Evolutionary conservation across 192 early-diverging fungal genomes (phyloP).

Genomic region (Geosiphon pyriformis): DNA sequence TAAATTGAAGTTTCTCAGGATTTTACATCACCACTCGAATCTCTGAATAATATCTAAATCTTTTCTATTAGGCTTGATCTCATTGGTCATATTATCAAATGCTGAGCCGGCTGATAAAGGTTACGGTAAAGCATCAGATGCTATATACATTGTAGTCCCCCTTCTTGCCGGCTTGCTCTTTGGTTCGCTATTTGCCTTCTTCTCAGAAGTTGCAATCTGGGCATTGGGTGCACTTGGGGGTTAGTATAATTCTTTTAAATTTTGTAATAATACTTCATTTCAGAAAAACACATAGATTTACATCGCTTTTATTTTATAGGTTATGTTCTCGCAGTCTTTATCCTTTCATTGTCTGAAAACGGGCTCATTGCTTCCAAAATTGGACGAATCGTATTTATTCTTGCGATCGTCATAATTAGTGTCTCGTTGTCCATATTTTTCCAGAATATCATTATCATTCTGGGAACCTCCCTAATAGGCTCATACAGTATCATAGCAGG

Average conservation of each 20-base stretch:
- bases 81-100: slow-evolving; percentile 47
- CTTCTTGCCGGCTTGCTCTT: slow-evolving; percentile 59
- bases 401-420: slow-evolving; percentile 54
- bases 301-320: not conserved
- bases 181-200: slow-evolving; percentile 60
- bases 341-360: slow-evolving; percentile 55
- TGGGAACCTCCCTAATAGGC: slow-evolving; percentile 71
- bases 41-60: not conserved
- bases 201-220: slow-evolving; percentile 67
- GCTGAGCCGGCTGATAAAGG: slow-evolving; percentile 36
- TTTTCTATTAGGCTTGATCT: slow-evolving; percentile 31
- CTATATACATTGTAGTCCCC: slow-evolving; percentile 54
- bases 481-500: slow-evolving; percentile 75
- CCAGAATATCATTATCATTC: slow-evolving; percentile 59
- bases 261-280: no score
- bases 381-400: slow-evolving; percentile 68
- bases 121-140: slow-evolving; percentile 36
- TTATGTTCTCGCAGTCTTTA: slow-evolving; percentile 65
- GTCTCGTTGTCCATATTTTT: slow-evolving; percentile 59
- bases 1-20: not conserved
- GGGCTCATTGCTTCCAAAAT: slow-evolving; percentile 58
- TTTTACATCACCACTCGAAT: no score
- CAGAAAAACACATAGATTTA: not conserved
- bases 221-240: slow-evolving; percentile 75
- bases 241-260: not conserved